A percentile compares a stretch with the other conserved stretches of the same genome.
Conservation (phyloP, 495 filamentous ascomycete genomes). For the Amniculicola lignicola region DNA sequence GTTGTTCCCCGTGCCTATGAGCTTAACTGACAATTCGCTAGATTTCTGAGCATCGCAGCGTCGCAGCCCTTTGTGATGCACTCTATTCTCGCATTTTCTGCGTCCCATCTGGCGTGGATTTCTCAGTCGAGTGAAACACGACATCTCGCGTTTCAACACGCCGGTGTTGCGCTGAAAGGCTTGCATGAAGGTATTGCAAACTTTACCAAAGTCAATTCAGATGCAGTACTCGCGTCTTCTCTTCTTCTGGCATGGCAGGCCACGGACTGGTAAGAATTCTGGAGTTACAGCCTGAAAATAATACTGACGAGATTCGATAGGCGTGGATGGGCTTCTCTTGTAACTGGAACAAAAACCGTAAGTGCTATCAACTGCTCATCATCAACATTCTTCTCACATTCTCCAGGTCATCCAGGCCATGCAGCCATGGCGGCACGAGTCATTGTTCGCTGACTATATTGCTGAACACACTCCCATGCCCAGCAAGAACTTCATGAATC, state of each 20-base stretch:
- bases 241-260: conserved; percentile 94
- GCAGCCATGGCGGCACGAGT: conserved; percentile 89
- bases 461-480: conserved; percentile 67
- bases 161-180: conserved; percentile 78
- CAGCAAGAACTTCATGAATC: conserved; percentile 53
- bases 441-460: conserved; percentile 78
- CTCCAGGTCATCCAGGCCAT: conserved; percentile 81
- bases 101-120: conserved; percentile 83
- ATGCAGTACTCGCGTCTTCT: conserved; percentile 89
- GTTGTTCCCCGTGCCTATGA: conserved; percentile 2
- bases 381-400: conserved; percentile 39
- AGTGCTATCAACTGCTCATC: conserved; percentile 33
- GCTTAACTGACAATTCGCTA: conserved; percentile 44
- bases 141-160: conserved; percentile 82
- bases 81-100: conserved; percentile 83
- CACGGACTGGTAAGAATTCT: conserved; percentile 83
- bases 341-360: conserved; percentile 87
- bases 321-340: conserved; percentile 85
- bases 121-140: conserved; percentile 77
- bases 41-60: conserved; percentile 79
- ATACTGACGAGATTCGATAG: no score
- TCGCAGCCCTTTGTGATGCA: conserved; percentile 88
- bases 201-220: conserved; percentile 83
- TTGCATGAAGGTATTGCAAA: conserved; percentile 79
- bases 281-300: no score